Evolutionary conservation across 495 filamentous ascomycete genomes (phyloP).

Genomic region (Sphaerosporella brunnea): DNA sequence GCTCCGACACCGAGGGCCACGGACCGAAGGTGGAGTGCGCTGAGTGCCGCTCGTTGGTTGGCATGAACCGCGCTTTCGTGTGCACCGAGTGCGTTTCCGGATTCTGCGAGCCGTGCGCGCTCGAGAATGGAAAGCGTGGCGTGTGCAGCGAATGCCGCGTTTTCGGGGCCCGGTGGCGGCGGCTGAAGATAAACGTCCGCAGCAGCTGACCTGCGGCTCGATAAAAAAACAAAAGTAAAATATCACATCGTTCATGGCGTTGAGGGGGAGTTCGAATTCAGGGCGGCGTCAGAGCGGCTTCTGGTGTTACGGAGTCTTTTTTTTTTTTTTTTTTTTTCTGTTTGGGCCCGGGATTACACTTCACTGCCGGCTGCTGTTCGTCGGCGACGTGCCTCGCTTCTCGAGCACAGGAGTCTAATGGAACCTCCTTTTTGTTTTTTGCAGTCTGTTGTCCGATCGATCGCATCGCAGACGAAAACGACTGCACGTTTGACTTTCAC

Average conservation of each 20-base stretch:
- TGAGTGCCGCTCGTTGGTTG: conserved; percentile 15
- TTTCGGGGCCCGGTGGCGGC: conserved; percentile 24
- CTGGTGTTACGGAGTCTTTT: not conserved
- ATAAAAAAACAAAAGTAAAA: not conserved
- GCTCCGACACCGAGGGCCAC: conserved; percentile 12
- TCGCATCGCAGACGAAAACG: conserved; percentile 4
- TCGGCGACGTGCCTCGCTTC: not conserved
- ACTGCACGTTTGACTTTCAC: conserved; percentile 12
- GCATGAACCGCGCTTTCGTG: conserved; percentile 17
- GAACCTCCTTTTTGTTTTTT: too few species aligned
- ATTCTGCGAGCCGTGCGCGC: conserved; percentile 23
- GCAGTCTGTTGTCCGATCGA: too few species aligned
- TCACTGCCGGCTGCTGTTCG: conserved; percentile 5
- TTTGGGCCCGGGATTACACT: conserved; percentile 6
- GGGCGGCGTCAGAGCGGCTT: not conserved
- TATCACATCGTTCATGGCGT: not conserved
- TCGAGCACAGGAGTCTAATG: not conserved
- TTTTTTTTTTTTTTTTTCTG: not conserved
- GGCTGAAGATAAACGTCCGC: conserved; percentile 16
- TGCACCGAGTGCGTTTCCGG: conserved; percentile 25
- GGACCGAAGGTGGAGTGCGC: conserved; percentile 17
- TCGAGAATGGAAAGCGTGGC: conserved; percentile 16
- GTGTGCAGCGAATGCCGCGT: conserved; percentile 22
- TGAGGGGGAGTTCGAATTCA: not conserved
- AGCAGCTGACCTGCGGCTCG: not conserved